Evolutionary conservation across 495 filamentous ascomycete genomes (phyloP).

Genomic region (Penicillium atrosanguineum): DNA sequence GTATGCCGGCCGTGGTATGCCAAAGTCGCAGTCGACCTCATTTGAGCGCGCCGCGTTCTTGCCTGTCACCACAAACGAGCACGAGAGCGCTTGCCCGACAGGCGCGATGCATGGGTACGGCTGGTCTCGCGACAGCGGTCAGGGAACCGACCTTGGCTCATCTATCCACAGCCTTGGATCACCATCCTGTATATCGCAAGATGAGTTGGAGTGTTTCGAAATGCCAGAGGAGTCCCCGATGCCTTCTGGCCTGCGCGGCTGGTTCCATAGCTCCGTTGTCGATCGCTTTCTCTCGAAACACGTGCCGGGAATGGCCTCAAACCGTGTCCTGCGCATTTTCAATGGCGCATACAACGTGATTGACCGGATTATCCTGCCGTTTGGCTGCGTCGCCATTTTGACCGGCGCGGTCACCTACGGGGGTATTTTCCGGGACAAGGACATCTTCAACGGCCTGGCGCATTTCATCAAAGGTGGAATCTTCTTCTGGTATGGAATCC

Average conservation of each 20-base stretch:
- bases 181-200: conserved; percentile 50
- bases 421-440: conserved; percentile 61
- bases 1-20: conserved; percentile 41
- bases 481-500: conserved; percentile 87
- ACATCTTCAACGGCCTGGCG: conserved; percentile 81
- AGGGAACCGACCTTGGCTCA: conserved; percentile 74
- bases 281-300: conserved; percentile 46
- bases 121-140: conserved; percentile 83
- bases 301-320: conserved; percentile 56
- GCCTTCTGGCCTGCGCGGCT: conserved; percentile 34
- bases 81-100: conserved; percentile 54
- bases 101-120: conserved; percentile 51
- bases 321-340: conserved; percentile 56
- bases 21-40: conserved; percentile 17
- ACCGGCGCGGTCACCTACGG: conserved; percentile 65
- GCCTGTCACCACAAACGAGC: conserved; percentile 63
- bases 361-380: conserved; percentile 60
- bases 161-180: conserved; percentile 66
- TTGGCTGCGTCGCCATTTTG: conserved; percentile 62
- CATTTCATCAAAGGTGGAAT: conserved; percentile 96
- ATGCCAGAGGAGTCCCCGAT: conserved; percentile 47
- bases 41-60: conserved; percentile 56
- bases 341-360: conserved; percentile 57
- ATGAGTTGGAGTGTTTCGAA: conserved; percentile 53
- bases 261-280: conserved; percentile 43